Conservation (phyloP, 2,329 filamentous ascomycete species). For the Bimuria novae-zelandiae region DNA sequence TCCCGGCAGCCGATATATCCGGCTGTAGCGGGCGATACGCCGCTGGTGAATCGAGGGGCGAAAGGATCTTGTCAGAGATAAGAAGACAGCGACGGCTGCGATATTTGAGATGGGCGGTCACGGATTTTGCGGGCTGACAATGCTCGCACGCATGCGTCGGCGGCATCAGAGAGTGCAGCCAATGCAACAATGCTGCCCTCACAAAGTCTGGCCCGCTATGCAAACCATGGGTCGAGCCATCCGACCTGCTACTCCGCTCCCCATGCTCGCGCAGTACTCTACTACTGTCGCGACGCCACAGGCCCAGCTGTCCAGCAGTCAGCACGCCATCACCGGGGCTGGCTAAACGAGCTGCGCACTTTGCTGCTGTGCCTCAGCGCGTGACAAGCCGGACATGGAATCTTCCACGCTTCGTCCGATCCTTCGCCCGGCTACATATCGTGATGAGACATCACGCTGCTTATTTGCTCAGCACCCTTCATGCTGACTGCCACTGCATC, state of each 20-base stretch:
- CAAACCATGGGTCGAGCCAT: background rate
- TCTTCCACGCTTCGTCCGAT: background rate
- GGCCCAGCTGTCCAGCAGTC: background rate
- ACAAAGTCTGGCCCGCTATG: background rate
- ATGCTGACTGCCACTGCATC: background rate
- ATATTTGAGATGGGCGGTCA: constrained; percentile 6
- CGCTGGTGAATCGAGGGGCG: background rate
- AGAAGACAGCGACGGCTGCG: constrained; percentile 2
- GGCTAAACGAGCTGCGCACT: background rate
- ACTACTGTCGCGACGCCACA: background rate
- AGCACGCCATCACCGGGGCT: background rate
- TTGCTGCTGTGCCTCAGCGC: background rate
- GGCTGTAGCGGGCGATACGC: background rate
- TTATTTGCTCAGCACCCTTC: background rate
- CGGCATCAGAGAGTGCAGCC: background rate
- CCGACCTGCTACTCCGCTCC: background rate
- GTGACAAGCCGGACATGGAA: background rate
- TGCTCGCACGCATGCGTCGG: background rate
- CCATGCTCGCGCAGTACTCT: background rate
- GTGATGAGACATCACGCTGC: background rate
- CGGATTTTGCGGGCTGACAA: constrained; percentile 4
- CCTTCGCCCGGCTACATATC: background rate
- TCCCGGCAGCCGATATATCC: background rate
- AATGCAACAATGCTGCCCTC: background rate
- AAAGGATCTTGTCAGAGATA: background rate